Conservation (phyloP, 2,329 filamentous ascomycete genomes). For the Stagonosporopsis cucurbitacearum region DNA sequence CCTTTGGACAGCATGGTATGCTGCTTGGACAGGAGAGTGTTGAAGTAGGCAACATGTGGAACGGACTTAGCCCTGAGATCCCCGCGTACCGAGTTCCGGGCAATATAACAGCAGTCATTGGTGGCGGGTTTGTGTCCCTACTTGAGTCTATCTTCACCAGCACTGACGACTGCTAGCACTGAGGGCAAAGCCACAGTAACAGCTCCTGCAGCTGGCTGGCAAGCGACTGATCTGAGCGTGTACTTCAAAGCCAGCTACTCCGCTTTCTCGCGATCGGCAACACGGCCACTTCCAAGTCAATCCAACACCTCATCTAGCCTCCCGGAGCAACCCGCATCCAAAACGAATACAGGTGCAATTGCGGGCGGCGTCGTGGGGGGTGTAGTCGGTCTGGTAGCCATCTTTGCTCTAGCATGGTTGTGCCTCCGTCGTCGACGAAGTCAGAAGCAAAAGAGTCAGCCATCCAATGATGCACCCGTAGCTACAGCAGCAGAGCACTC, state of each 20-base stretch:
- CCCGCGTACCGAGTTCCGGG: background rate
- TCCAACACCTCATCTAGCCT: background rate
- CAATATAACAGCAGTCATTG: background rate
- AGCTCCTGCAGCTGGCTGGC: conserved; percentile 56
- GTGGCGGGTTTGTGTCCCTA: background rate
- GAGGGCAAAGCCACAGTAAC: conserved; percentile 60
- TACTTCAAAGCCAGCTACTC: conserved; percentile 43
- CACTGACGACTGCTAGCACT: conserved; percentile 20
- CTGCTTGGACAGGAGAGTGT: conserved; percentile 56
- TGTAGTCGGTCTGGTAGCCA: background rate
- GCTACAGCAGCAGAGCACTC: background rate
- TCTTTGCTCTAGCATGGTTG: background rate
- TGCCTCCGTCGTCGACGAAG: background rate
- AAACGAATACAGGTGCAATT: background rate
- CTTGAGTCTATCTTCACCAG: too few species aligned
- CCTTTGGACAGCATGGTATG: conserved; percentile 61
- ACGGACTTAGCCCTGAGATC: background rate
- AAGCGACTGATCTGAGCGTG: conserved; percentile 55
- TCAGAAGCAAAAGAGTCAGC: background rate
- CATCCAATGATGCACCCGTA: background rate
- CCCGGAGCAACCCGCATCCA: background rate
- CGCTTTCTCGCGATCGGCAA: background rate
- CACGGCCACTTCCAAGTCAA: background rate
- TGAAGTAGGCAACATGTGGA: background rate
- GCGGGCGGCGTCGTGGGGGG: background rate